Conservation (phyloP, 129 eudicot species). For the Ambrosia trifida region DNA sequence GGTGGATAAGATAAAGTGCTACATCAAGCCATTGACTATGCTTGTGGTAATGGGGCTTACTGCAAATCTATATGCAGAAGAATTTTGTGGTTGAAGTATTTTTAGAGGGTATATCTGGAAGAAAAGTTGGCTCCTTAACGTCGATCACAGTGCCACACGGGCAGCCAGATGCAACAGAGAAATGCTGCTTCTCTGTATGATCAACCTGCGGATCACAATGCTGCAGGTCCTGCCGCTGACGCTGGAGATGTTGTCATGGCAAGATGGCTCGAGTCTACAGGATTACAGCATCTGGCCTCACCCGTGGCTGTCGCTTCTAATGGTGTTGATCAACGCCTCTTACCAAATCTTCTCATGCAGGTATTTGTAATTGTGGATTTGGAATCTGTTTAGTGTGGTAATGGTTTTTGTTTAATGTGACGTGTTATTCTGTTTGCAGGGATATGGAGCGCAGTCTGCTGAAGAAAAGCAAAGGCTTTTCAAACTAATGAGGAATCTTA, state of each 20-base stretch:
- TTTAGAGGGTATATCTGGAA: slow-evolving; percentile 8
- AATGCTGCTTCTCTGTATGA: no score
- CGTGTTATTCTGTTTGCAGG: no score
- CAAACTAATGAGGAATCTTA: no score
- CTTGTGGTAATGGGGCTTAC: slow-evolving; percentile 93
- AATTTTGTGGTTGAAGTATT: slow-evolving; percentile 19
- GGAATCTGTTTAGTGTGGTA: no score
- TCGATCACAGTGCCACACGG: slow-evolving; percentile 98
- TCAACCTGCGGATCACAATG: no score
- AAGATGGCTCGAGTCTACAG: slow-evolving; percentile 98
- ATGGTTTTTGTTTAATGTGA: no score
- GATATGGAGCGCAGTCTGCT: no score
- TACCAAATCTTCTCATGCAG: slow-evolving; percentile 79
- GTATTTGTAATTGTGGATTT: no score
- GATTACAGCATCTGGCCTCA: slow-evolving; percentile 99
- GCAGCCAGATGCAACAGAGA: slow-evolving; percentile 99
- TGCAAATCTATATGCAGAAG: no score
- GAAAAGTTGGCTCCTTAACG: slow-evolving; percentile 94
- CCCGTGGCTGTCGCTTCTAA: slow-evolving; percentile 75
- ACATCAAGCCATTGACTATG: slow-evolving; percentile 74
- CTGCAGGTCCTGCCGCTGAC: slow-evolving; percentile 58
- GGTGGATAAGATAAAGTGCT: slow-evolving; percentile 47
- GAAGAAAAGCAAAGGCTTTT: no score
- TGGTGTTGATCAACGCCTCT: slow-evolving; percentile 61
- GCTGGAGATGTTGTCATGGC: slow-evolving; percentile 99